Evolutionary conservation across 2,329 filamentous ascomycete species (phyloP).

Genomic region (Aspergillus pseudoviridinutans): DNA sequence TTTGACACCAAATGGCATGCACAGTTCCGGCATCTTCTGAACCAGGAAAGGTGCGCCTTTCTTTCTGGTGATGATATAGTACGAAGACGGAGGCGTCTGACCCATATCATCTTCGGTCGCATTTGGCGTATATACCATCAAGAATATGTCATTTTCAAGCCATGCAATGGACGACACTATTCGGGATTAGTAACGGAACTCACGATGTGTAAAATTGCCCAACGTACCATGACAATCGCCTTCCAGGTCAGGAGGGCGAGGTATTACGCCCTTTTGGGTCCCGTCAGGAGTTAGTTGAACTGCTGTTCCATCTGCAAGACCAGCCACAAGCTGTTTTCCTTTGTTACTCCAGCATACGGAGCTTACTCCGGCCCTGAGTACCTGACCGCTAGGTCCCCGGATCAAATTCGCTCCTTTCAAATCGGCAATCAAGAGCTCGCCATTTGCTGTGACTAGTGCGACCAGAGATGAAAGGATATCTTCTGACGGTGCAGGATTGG

Average conservation of each 20-base stretch:
- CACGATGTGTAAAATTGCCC: neutral
- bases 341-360: slow-evolving; percentile 87
- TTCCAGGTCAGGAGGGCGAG: slow-evolving; percentile 65
- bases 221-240: slow-evolving; percentile 62
- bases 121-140: slow-evolving; percentile 70
- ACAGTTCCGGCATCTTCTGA: slow-evolving; percentile 70
- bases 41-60: slow-evolving; percentile 61
- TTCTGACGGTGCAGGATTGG: slow-evolving; percentile 65
- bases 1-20: slow-evolving; percentile 65
- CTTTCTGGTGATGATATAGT: slow-evolving; percentile 72
- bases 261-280: slow-evolving; percentile 70
- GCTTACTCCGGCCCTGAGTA: slow-evolving; percentile 71
- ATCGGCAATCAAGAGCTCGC: slow-evolving; percentile 80
- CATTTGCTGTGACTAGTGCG: slow-evolving; percentile 74
- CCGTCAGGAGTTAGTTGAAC: slow-evolving; percentile 82
- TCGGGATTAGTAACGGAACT: slow-evolving; percentile 14
- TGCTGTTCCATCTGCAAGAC: slow-evolving; percentile 73
- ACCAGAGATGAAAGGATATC: slow-evolving; percentile 62
- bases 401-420: slow-evolving; percentile 62
- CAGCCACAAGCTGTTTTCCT: slow-evolving; percentile 89
- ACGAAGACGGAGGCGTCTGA: slow-evolving; percentile 60
- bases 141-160: slow-evolving; percentile 83
- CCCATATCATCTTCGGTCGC: slow-evolving; percentile 51
- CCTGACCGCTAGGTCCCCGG: slow-evolving; percentile 57
- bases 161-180: slow-evolving; percentile 74